These are phyloP conservation scores for Gossypium trilobum DNA, from an alignment of 441 rosid species.

Conservation along the genomic window DNA sequence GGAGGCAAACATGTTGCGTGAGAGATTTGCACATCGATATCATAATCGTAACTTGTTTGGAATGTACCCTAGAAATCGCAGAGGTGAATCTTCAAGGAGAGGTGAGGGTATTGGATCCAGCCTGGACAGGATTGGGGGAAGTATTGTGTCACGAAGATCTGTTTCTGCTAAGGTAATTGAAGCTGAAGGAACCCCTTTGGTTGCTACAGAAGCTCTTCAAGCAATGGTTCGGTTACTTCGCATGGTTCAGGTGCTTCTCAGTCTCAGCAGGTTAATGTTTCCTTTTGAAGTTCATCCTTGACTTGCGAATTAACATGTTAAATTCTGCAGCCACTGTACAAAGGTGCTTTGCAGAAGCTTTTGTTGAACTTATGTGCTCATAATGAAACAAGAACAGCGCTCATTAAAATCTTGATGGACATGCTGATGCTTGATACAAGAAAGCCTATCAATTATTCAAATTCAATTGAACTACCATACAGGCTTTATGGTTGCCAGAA, in stretches of 20 bases:
- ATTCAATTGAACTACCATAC: conserved; percentile 56
- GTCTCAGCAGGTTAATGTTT: neutral
- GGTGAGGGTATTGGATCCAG: conserved; percentile 65
- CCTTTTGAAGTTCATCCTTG: neutral
- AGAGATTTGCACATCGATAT: conserved; percentile 88
- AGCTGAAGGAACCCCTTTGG: conserved; percentile 86
- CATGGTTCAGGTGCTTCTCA: conserved; percentile 66
- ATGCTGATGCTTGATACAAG: conserved; percentile 79
- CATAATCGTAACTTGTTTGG: conserved; percentile 80
- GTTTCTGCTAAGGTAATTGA: conserved; percentile 60
- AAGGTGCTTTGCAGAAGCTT: conserved; percentile 91
- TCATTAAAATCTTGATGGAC: conserved; percentile 79
- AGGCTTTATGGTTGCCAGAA: conserved; percentile 92
- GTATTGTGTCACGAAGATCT: conserved; percentile 57
- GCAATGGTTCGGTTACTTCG: conserved; percentile 89
- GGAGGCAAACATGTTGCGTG: conserved; percentile 97
- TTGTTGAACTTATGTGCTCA: conserved; percentile 88
- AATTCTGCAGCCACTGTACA: conserved; percentile 71
- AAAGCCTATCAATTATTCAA: conserved; percentile 37
- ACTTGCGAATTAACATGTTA: conserved; percentile 13
- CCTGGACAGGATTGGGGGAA: conserved; percentile 54
- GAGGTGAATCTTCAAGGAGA: conserved; percentile 92
- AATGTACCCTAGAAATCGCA: conserved; percentile 88
- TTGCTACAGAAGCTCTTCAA: conserved; percentile 65
- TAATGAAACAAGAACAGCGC: conserved; percentile 66